phyloP scores from a whole-genome alignment of 305 asterid species.

The Fraxinus sp. region DNA sequence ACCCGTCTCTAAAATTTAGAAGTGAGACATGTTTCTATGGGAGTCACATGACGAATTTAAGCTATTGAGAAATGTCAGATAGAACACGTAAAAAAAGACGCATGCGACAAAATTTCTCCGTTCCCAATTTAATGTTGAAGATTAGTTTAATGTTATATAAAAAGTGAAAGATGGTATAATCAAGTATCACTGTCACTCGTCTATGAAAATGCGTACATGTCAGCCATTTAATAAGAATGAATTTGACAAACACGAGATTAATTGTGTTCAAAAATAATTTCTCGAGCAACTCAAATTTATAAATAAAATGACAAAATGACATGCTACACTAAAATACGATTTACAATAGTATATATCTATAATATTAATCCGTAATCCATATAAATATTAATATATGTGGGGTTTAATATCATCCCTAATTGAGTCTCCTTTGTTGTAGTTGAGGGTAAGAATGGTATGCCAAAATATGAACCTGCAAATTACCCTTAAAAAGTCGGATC shows the following conservation, averaged over 20 bases:
- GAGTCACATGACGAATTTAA: not conserved
- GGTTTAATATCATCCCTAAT: not conserved
- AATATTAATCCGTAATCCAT: not conserved
- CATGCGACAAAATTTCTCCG: not conserved
- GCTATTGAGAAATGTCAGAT: no score
- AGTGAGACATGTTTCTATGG: not conserved
- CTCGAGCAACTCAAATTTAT: not conserved
- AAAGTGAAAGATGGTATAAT: not conserved
- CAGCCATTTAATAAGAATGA: not conserved
- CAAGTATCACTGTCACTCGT: not conserved
- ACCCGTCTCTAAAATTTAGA: not conserved
- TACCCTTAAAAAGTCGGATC: not conserved
- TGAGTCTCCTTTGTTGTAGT: not conserved
- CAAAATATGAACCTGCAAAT: not conserved
- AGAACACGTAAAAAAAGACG: no score
- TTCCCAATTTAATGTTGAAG: not conserved
- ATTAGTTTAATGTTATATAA: not conserved
- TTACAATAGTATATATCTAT: not conserved
- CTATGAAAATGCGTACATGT: not conserved
- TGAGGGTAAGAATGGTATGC: not conserved
- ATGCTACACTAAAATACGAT: not conserved
- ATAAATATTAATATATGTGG: not conserved
- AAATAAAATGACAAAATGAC: not conserved
- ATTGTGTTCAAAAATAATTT: not conserved
- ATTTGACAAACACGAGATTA: not conserved